These are phyloP conservation scores for Cucumis sativus DNA, from an alignment of 306 rosid genomes.

Conservation along the genomic window Cucumber_9930_V3 NC_026660.2:26451001-26451500, in stretches of 20 bases:
- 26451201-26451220: background rate
- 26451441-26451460: background rate
- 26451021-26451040: too few species aligned
- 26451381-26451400: background rate
- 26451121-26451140: too few species aligned
- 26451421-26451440: constrained; percentile 1
- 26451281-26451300: background rate
- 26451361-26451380: constrained; percentile 3
- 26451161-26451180: too few species aligned
- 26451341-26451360: background rate
- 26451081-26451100: too few species aligned
- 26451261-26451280: background rate
- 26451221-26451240: too few species aligned
- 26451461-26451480: background rate
- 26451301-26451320: background rate
- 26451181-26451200: too few species aligned
- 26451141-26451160: too few species aligned
- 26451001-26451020: too few species aligned
- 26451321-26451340: background rate
- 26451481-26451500: background rate
- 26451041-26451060: too few species aligned
- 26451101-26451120: too few species aligned
- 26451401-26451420: background rate
- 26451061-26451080: too few species aligned
- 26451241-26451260: too few species aligned